A percentile compares a stretch with the other conserved stretches of the same genome.
Evolutionary conservation across 139 green algal genomes (phyloP).

Genomic region (Nannochloris sp.): DNA sequence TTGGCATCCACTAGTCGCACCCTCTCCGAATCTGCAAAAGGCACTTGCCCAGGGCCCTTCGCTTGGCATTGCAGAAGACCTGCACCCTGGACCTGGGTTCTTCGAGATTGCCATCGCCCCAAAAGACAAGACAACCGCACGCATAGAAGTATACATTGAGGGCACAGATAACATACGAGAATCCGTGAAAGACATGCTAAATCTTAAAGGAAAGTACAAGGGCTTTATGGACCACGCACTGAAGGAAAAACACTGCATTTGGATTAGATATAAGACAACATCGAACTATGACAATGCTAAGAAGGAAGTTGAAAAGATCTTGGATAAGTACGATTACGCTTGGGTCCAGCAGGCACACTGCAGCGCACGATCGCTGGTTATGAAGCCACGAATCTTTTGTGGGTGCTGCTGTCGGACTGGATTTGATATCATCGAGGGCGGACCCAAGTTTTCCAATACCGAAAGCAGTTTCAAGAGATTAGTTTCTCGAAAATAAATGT

Average conservation of each 20-base stretch:
- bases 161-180: not conserved
- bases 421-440: slow-evolving; percentile 1
- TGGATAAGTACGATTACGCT: slow-evolving; percentile 9
- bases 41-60: not conserved
- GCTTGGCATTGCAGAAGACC: not conserved
- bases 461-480: not conserved
- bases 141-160: slow-evolving; percentile 7
- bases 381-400: not conserved
- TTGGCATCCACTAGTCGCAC: slow-evolving; percentile 2
- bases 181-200: not conserved
- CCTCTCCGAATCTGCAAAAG: slow-evolving; percentile 1
- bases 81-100: slow-evolving; percentile 1
- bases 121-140: not conserved
- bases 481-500: not conserved
- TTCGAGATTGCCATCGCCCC: slow-evolving; percentile 11
- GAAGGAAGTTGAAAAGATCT: not conserved
- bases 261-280: not conserved
- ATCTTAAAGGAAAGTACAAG: not conserved
- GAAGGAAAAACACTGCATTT: slow-evolving; percentile 4
- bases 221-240: slow-evolving; percentile 1
- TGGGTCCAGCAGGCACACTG: not conserved
- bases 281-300: slow-evolving; percentile 1
- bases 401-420: slow-evolving; percentile 6
- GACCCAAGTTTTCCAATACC: not conserved
- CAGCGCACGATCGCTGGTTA: not conserved